phyloP scores from a whole-genome alignment of 129 eudicot species.

The Escallonia rubra region DNA sequence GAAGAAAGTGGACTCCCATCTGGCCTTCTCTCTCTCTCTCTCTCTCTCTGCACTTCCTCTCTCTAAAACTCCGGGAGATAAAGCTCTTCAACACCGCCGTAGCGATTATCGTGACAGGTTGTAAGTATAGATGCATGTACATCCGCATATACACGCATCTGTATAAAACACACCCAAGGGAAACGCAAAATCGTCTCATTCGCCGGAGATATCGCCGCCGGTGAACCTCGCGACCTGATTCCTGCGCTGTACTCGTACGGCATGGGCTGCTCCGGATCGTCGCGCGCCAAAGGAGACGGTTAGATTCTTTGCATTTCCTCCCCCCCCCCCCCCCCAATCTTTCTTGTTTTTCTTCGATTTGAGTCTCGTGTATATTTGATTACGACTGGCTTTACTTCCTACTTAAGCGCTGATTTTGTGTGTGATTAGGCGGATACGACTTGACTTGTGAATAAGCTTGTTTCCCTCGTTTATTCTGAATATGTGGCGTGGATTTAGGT shows the following conservation, averaged over 20 bases:
- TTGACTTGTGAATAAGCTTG: background rate
- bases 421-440: background rate
- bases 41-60: background rate
- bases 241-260: background rate
- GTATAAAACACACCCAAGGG: background rate
- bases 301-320: background rate
- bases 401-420: too few species aligned
- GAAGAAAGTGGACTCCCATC: background rate
- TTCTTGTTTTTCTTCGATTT: too few species aligned
- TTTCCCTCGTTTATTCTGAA: too few species aligned
- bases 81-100: background rate
- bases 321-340: background rate
- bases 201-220: constrained; percentile 4
- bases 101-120: background rate
- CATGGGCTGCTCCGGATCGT: constrained; percentile 22
- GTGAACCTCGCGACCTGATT: background rate
- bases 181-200: background rate
- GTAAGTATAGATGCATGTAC: background rate
- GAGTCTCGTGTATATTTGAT: too few species aligned
- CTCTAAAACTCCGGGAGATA: background rate
- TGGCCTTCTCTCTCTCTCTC: background rate
- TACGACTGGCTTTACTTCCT: too few species aligned
- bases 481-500: too few species aligned
- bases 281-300: constrained; percentile 22
- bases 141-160: background rate